Evolutionary conservation across 129 eudicot genomes (phyloP).

Genomic region (Silybum marianum): DNA sequence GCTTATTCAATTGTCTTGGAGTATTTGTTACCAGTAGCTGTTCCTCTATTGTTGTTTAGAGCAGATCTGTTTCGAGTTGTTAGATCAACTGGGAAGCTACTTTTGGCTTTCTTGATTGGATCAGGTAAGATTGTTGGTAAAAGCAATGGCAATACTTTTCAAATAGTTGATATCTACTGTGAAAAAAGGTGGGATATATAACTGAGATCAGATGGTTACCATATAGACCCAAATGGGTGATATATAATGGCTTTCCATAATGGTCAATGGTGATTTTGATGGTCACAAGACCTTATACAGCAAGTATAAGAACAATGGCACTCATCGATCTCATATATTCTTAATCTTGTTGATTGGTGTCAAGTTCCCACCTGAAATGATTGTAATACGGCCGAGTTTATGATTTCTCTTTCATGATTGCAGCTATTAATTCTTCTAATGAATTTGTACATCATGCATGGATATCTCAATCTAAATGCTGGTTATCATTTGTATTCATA

Average conservation of each 20-base stretch:
- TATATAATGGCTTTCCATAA: background rate
- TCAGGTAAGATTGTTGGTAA: slow-evolving; percentile 42
- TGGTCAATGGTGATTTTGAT: too few relatives aligned
- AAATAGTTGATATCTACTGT: background rate
- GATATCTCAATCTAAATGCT: background rate
- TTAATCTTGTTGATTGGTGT: background rate
- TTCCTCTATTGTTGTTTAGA: slow-evolving; percentile 62
- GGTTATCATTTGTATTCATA: background rate
- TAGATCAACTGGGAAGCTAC: slow-evolving; percentile 54
- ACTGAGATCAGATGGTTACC: background rate
- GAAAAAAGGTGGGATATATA: background rate
- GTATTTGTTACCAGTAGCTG: slow-evolving; percentile 56
- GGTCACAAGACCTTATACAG: too few relatives aligned
- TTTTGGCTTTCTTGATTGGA: slow-evolving; percentile 70
- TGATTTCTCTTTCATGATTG: background rate
- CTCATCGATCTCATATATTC: background rate
- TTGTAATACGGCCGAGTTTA: background rate
- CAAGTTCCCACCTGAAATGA: background rate
- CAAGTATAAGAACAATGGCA: background rate
- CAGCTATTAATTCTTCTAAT: too few relatives aligned
- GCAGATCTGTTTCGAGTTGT: slow-evolving; percentile 56
- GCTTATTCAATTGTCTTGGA: slow-evolving; percentile 54
- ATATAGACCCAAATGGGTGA: background rate
- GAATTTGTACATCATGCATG: too few relatives aligned
- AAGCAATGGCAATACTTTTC: background rate